Conservation (phyloP, 345 rosid species). For the Eucalyptus sp. region DNA sequence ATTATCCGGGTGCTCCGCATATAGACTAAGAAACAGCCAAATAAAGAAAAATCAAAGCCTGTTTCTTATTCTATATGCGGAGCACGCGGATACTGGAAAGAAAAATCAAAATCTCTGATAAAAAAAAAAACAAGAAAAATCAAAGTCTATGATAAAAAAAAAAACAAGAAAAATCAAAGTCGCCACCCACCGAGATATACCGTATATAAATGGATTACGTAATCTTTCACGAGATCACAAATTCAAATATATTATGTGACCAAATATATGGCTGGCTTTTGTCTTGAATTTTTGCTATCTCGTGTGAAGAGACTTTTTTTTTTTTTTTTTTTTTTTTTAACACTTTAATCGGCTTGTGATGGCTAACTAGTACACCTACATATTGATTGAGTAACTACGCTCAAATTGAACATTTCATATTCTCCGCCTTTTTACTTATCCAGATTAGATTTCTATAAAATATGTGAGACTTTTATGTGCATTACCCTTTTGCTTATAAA, state of each 20-base stretch:
- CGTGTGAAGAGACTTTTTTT: accelerated
- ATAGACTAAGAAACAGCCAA: not conserved
- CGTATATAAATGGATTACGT: not conserved
- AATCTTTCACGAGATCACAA: not conserved
- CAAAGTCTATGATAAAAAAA: not conserved
- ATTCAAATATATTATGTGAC: not conserved
- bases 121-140: too few species aligned
- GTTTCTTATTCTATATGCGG: too few species aligned
- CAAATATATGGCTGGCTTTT: not conserved
- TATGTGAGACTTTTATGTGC: not conserved
- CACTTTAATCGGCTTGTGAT: accelerated
- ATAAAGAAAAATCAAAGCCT: too few species aligned
- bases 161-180: not conserved
- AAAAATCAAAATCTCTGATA: too few species aligned
- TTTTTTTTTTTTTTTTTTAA: not conserved
- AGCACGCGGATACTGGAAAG: too few species aligned
- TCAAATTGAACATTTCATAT: not conserved
- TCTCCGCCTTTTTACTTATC: not conserved
- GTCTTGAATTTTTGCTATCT: not conserved
- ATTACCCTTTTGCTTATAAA: not conserved
- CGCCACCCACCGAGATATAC: not conserved
- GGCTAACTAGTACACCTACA: not conserved
- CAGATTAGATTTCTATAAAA: not conserved
- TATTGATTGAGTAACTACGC: not conserved
- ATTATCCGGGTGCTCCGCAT: not conserved